Evolutionary conservation across 139 green algal species (phyloP).

Genomic region (Zygnema circumcarinatum): DNA sequence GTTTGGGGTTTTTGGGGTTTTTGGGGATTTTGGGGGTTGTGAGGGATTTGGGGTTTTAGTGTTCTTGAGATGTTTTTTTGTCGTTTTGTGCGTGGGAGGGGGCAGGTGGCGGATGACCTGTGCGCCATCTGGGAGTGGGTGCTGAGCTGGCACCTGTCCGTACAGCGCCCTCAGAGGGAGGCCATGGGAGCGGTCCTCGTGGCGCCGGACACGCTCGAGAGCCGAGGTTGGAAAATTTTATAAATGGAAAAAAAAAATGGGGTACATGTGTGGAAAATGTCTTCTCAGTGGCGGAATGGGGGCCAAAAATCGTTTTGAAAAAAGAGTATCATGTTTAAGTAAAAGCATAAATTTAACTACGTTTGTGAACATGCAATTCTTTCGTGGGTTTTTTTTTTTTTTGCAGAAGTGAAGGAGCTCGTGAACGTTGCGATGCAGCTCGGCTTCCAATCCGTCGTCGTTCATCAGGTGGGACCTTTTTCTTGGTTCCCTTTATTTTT

Average conservation of each 20-base stretch:
- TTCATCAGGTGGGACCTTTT: slow-evolving; percentile 47
- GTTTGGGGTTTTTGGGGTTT: too few species aligned
- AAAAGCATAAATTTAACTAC: too few species aligned
- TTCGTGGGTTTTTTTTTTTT: slow-evolving; percentile 17
- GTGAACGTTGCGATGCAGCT: slow-evolving; percentile 35
- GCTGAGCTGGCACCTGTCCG: neutral
- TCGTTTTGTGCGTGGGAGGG: neutral
- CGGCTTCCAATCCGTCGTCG: slow-evolving; percentile 30
- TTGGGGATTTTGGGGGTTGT: too few species aligned
- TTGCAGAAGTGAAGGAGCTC: slow-evolving; percentile 55
- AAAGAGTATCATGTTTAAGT: too few species aligned
- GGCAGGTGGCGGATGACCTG: slow-evolving; percentile 40
- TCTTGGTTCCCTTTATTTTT: neutral
- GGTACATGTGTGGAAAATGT: neutral
- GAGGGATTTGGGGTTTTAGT: neutral
- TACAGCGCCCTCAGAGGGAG: neutral
- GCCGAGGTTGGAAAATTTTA: slow-evolving; percentile 17
- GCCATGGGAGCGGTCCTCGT: slow-evolving; percentile 34
- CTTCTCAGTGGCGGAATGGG: too few species aligned
- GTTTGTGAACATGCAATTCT: too few species aligned
- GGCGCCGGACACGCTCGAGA: slow-evolving; percentile 20
- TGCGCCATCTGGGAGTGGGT: slow-evolving; percentile 20
- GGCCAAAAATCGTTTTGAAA: neutral
- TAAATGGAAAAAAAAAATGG: neutral
- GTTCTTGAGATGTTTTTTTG: too few species aligned